Base-by-base conservation (phyloP, 2,329 filamentous ascomycete genomes). In the Zopfia rhizophila region DNA sequence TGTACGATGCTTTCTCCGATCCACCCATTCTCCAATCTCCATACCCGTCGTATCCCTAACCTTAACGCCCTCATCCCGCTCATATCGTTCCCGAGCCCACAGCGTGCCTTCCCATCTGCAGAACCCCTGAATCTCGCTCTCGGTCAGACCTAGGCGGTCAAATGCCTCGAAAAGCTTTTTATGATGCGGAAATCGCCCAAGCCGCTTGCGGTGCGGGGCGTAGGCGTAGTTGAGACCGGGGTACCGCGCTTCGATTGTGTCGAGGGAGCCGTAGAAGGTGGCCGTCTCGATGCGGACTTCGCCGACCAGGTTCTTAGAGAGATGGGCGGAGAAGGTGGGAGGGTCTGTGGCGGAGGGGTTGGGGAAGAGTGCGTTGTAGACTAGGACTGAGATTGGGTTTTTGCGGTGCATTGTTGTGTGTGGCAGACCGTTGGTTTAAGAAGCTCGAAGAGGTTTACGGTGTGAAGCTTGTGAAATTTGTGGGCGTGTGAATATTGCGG, bases 21-120 rank as follows among this genome's bases (percentile, higher is more conserved):
- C 77, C 16, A 84, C 75, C 81, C 81, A 91, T 48, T 82, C 79
- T 3, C 76, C 74, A 45, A 92, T 85, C 17, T 82, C 86, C 59
- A 89, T 85, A 38, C 82, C 82, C 1, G 88, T 86, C 5, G 89
- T 91, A 64, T 93, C 89, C 35, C 75, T 72, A 52, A 93, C 90
- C 21, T 73, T 74, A 47, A 88, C 80, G 23, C 85, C 85, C 61
- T 91, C 87, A 63, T 92, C 89, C 45, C 81, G 80, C 75, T 93
- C 89, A 65, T 86, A 93, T 42, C 88, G 83, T 65, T 91, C 87
- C 65, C 91, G 87, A 51, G 89, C 89, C 89, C 89, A 92, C 51
- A 86, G 85, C 7, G 89, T 92, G 45, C 89, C 89, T 74, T 92
- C 89, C 89, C 89, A 93, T 63, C 89, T 87, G 47, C 89, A 91